Evolutionary conservation across 1,284 basidiomycete genomes (phyloP), one percentile per base, ranked within the genome.

Genomic region (Ganoderma lingzhi): DNA sequence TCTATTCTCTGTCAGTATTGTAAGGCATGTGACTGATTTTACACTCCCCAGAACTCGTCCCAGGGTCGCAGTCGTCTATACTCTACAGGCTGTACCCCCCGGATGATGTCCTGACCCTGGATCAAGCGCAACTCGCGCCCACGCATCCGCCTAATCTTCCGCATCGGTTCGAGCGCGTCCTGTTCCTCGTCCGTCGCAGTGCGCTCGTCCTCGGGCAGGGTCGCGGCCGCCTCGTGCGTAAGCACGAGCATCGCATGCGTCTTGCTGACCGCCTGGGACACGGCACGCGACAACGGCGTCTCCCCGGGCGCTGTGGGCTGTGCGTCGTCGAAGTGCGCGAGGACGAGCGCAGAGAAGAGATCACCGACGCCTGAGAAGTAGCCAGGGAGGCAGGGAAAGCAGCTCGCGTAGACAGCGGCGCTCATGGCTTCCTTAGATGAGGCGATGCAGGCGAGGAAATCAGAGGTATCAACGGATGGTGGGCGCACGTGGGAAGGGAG

Each of bases 331-430:
- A 92, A 98, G 75, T 97, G 92, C 0, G 91, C 97, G 0, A 98
- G 84, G 19, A 97, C 89, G 65, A 99, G 89, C 0, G 98, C 95
- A 2, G 97, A 96, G 83, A 99, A 99, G 64, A 99, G 88, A 79
- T 99, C 97, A 15, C 97, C 98, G 2, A 98, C 97, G 35, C 97
- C 98, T 12, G 95, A 94, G 80, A 97, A 99, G 83, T 98, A 98
- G 10, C 96, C 96, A 28, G 93, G 89, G 35, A 98, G 87, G 55
- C 93, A 88, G 0, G 94, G 93, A 12, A 99, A 90, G 58, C 86
- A 86, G 74, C 90, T 88, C 0, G 90, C 89, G 80, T 93, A 87
- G 23, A 97, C 85, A 0, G 77, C 78, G 1, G 87, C 86, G 17
- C 67, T 39, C 64, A 71, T 62, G 23, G 63, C 76, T 15, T 65